phyloP scores from a whole-genome alignment of 345 rosid species.

The Salix dunnii region DNA sequence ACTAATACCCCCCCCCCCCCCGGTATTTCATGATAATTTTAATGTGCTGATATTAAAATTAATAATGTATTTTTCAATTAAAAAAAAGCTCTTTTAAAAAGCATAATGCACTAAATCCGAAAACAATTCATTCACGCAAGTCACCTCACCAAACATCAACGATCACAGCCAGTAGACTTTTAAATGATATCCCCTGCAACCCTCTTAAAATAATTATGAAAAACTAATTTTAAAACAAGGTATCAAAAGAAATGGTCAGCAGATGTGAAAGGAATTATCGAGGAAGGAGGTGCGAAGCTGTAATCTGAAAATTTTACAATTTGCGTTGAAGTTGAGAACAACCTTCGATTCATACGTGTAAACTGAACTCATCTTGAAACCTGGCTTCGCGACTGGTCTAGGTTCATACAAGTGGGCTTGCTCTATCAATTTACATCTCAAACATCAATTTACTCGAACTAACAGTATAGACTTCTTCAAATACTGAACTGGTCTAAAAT shows the following conservation, averaged over 20 bases:
- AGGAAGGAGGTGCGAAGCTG: background rate
- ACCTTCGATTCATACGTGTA: background rate
- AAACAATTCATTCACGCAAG: background rate
- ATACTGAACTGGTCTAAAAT: background rate
- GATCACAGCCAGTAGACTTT: background rate
- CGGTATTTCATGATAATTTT: too few species aligned
- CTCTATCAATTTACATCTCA: background rate
- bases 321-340: background rate
- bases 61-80: too few species aligned
- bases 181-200: background rate
- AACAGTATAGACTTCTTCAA: slow-evolving; percentile 7
- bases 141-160: background rate
- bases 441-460: background rate
- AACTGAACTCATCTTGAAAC: background rate
- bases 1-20: too few species aligned
- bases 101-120: too few species aligned
- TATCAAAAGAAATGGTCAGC: background rate
- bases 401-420: background rate
- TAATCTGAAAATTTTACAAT: background rate
- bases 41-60: too few species aligned
- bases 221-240: too few species aligned
- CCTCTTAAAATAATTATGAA: too few species aligned
- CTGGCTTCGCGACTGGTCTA: background rate
- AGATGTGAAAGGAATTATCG: background rate
- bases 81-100: too few species aligned